Conservation (phyloP, 495 filamentous ascomycete species). For the Paragyromitra xinjiangensis region DNA sequence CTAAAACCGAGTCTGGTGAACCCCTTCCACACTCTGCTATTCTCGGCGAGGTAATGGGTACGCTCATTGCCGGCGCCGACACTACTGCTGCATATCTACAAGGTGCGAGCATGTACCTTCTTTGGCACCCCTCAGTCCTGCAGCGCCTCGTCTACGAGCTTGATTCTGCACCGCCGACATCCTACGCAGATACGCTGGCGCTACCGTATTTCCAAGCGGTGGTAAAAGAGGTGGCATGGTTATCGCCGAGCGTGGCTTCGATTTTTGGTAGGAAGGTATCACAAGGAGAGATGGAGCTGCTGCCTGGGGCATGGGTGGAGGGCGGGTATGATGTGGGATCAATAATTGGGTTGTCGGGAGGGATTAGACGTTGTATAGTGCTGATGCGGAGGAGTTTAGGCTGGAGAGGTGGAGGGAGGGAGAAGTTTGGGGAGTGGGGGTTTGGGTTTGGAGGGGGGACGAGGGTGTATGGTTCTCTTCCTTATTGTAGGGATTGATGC, state of each 20-base stretch:
- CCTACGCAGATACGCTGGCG: constrained; percentile 14
- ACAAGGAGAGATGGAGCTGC: not conserved
- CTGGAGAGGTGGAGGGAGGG: constrained; percentile 67
- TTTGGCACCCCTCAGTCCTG: not conserved
- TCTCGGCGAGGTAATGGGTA: no score
- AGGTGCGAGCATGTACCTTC: no score
- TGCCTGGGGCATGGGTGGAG: constrained; percentile 26
- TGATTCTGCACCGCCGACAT: not conserved
- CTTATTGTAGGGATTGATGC: not conserved
- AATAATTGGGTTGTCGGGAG: constrained; percentile 51
- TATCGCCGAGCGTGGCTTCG: not conserved
- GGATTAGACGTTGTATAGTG: constrained; percentile 66
- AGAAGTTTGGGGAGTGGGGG: constrained; percentile 64
- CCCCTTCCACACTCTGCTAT: no score
- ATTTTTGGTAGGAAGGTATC: not conserved
- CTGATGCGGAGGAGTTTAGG: constrained; percentile 68
- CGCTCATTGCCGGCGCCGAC: no score
- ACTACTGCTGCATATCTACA: no score
- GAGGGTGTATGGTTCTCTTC: constrained; percentile 26
- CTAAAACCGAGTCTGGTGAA: no score
- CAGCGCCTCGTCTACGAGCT: not conserved
- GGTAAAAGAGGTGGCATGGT: not conserved
- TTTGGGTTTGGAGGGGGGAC: constrained; percentile 58
- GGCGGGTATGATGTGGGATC: constrained; percentile 13
- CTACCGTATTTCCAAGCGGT: constrained; percentile 15